Base-by-base conservation (phyloP, 306 rosid genomes). In the Urtica urens region DNA sequence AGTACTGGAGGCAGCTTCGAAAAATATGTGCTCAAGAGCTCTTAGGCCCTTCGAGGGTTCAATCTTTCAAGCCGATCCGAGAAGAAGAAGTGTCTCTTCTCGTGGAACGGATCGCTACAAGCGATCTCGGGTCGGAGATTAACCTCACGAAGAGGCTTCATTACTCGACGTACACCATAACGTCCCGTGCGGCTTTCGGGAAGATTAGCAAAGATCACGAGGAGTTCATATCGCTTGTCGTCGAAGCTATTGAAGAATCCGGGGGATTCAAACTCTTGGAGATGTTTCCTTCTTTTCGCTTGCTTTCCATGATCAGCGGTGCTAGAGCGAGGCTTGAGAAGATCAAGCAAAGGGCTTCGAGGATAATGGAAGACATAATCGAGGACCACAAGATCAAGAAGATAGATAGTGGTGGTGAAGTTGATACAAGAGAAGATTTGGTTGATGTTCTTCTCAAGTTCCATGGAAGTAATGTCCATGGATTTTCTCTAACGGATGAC, bases 41-140 rank as follows among this genome's bases (percentile, higher is more conserved):
- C 58, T 42, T 71, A 1, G 64, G 78, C 58, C 19, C 51, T 4
- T 71, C 65, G 25, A 48, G 73, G 33, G 81, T 78, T 54, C 73
- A 64, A 1, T 65, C 71, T 8, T 68, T 54, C 40, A 26, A 44
- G 12, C 61, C 34, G 12, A 13, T 74, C 17, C 29, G 86, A 41
- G 68, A 67, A 37, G 73, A 71, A 16, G 81, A 74, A 55, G 62
- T 67, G 4, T 10, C 15, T 1, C 70, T 66, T 18, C 68, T 70
- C 43, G 23, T 67, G 0, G 10, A 58, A 35, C 45, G 66, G 29
- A 45, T 45, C 14, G 49, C 29, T 20, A n/a, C n/a, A n/a, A 21
- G 29, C 14, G 7, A 23, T 6, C 29, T 18, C 26, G 49, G 49
- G 3, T 45, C 49, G 11, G 1, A 15, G 4, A 13, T 45, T 18